These are phyloP conservation scores for Truncatella angustata DNA, from an alignment of 2,329 filamentous ascomycete species.

Conservation along the genomic window DNA sequence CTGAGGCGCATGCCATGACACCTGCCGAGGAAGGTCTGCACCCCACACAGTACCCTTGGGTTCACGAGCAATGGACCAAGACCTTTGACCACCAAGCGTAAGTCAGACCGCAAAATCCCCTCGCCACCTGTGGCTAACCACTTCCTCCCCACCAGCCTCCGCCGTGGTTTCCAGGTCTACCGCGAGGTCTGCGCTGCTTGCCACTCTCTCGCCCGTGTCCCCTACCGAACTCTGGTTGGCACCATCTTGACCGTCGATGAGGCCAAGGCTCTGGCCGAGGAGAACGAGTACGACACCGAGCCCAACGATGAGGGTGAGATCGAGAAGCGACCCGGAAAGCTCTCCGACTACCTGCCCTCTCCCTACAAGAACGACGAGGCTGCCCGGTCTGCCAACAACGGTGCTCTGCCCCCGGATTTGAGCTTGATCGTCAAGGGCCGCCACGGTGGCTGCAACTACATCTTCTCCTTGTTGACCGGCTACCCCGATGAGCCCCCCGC, in stretches of 20 bases:
- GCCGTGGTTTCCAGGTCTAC: constrained; percentile 99
- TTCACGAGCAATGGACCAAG: constrained; percentile 86
- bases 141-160: constrained; percentile 63
- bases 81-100: constrained; percentile 97
- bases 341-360: constrained; percentile 91
- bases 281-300: constrained; percentile 98
- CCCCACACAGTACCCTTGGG: constrained; percentile 90
- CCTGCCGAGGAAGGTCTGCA: constrained; percentile 97
- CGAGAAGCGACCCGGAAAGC: constrained; percentile 97
- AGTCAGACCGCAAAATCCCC: constrained; percentile 39
- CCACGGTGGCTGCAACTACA: constrained; percentile 97
- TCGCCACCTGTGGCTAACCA: background rate
- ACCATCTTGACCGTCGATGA: constrained; percentile 93
- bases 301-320: constrained; percentile 98
- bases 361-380: constrained; percentile 99
- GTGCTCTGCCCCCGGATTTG: constrained; percentile 95
- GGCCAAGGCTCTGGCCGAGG: constrained; percentile 94
- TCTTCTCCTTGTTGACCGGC: constrained; percentile 94
- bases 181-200: constrained; percentile 96
- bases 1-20: constrained; percentile 83
- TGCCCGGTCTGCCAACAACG: constrained; percentile 95
- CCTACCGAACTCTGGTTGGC: constrained; percentile 90
- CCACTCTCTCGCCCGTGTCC: constrained; percentile 93
- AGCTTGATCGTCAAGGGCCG: constrained; percentile 96
- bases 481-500: constrained; percentile 96